Percentiles rank a stretch among this genome's conserved stretches.
Evolutionary conservation across 345 rosid species (phyloP).

Genomic region (Trapa bicornis): DNA sequence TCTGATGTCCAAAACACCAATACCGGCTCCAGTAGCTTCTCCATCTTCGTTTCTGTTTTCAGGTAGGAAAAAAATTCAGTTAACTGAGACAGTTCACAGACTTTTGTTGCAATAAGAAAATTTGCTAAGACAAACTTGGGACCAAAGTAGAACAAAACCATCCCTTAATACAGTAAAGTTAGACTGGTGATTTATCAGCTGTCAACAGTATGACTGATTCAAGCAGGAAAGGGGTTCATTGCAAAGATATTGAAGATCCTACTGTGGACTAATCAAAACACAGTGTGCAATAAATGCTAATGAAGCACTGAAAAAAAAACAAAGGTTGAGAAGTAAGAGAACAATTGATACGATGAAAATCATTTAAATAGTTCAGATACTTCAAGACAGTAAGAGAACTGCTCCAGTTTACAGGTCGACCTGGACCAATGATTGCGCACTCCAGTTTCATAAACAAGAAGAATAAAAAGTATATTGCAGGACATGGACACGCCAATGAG

Average conservation of each 20-base stretch:
- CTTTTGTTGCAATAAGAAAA: not conserved
- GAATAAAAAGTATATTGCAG: no score
- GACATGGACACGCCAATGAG: no score
- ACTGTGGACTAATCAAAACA: not conserved
- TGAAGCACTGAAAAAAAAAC: not conserved
- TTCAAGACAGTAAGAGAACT: no score
- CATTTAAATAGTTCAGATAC: not conserved
- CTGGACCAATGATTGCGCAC: no score
- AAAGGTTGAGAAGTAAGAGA: not conserved
- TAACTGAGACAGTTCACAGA: constrained; percentile 2
- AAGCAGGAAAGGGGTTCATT: not conserved
- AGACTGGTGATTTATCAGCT: not conserved
- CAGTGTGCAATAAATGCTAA: not conserved
- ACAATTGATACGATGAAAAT: not conserved
- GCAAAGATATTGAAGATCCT: not conserved
- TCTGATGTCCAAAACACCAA: constrained; percentile 80
- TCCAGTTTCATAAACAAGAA: no score
- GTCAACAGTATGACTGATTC: not conserved
- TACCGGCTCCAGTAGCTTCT: constrained; percentile 61
- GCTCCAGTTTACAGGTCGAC: no score
- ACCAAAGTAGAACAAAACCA: not conserved
- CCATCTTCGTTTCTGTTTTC: constrained; percentile 75
- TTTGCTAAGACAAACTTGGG: not conserved
- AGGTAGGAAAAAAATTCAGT: constrained; percentile 5
- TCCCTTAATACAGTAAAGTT: not conserved